Percentiles rank a stretch among this genome's conserved stretches.
phyloP scores from a whole-genome alignment of 345 rosid genomes.

The Eucalyptus erythrocorys region DNA sequence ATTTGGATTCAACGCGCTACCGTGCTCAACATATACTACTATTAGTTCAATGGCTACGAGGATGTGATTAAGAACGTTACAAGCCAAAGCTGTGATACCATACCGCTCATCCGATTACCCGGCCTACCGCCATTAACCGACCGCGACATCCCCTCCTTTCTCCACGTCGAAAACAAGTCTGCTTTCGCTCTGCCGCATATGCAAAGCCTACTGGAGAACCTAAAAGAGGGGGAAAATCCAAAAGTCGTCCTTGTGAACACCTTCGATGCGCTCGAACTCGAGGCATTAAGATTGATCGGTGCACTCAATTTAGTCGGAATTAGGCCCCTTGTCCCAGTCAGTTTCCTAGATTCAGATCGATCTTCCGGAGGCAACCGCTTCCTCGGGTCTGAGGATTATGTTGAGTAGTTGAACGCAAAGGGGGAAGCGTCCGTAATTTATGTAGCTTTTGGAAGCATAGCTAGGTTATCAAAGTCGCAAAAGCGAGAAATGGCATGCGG shows the following conservation, averaged over 20 bases:
- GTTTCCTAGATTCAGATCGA: neutral
- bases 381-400: neutral
- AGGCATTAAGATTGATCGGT: neutral
- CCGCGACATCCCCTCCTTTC: conserved; percentile 41
- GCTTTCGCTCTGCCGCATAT: neutral
- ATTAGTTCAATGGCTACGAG: conserved; percentile 28
- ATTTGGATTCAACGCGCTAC: conserved; percentile 67
- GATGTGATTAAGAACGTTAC: conserved; percentile 1
- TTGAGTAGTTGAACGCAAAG: neutral
- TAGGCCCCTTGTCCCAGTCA: neutral
- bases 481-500: neutral
- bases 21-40: conserved; percentile 42
- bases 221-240: neutral
- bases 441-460: neutral
- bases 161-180: conserved; percentile 1
- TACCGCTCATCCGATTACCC: conserved; percentile 9
- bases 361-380: neutral
- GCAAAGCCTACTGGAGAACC: neutral
- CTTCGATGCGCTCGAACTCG: neutral
- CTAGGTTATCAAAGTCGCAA: neutral
- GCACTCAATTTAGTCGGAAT: neutral
- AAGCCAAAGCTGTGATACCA: neutral
- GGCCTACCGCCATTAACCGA: conserved; percentile 20
- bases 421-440: neutral
- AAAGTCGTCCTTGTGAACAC: neutral